phyloP scores from a whole-genome alignment of 306 rosid genomes.

The Acacia confusa region DNA sequence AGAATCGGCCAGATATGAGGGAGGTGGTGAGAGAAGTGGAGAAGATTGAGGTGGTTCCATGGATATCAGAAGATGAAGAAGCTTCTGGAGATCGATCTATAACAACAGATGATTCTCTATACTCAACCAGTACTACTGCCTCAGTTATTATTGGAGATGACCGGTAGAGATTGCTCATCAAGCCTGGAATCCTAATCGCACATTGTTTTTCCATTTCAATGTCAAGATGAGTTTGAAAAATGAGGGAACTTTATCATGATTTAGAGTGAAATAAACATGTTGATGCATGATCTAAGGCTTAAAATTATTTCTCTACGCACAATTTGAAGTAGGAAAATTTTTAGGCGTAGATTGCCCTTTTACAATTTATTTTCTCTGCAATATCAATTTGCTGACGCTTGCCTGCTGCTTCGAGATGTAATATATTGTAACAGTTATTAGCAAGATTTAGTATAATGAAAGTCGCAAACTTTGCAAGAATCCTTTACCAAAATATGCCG shows the following conservation, averaged over 20 bases:
- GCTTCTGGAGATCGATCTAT: constrained; percentile 52
- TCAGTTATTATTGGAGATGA: constrained; percentile 48
- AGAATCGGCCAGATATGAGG: constrained; percentile 65
- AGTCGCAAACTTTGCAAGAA: background rate
- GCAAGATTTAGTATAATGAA: background rate
- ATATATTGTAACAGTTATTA: background rate
- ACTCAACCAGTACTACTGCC: constrained; percentile 33
- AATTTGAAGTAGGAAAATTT: background rate
- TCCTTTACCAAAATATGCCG: background rate
- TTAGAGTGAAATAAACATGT: constrained; percentile 16
- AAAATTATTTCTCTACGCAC: background rate
- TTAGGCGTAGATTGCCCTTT: background rate
- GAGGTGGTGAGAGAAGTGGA: constrained; percentile 67
- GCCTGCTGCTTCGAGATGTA: background rate
- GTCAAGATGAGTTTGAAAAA: background rate
- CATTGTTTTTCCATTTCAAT: background rate
- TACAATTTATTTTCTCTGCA: background rate
- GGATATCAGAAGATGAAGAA: constrained; percentile 43
- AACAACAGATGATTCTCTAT: constrained; percentile 32
- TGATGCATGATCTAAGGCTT: background rate
- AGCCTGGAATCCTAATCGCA: background rate
- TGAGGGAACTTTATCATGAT: background rate
- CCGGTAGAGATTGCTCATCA: constrained; percentile 22
- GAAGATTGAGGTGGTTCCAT: constrained; percentile 30
- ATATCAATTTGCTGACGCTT: background rate